Evolutionary conservation across 192 early-diverging fungal species (phyloP).

Genomic region (Anaeromyces robustus): DNA sequence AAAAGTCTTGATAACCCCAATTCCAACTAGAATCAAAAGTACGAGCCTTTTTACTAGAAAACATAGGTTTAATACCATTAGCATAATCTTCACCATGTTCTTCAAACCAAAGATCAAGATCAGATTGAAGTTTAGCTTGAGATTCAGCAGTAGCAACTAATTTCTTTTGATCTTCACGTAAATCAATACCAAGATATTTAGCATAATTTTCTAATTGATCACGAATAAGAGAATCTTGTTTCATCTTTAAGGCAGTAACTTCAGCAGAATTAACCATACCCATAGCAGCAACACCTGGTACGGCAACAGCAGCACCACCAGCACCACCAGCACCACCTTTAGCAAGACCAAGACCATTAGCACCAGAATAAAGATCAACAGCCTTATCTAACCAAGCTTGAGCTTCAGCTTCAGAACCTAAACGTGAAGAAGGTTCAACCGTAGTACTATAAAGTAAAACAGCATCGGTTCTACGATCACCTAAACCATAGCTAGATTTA

Average conservation of each 20-base stretch:
- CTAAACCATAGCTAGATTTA: constrained; percentile 52
- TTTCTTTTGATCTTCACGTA: constrained; percentile 35
- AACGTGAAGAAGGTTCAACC: constrained; percentile 66
- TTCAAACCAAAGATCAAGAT: constrained; percentile 74
- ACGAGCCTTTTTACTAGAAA: constrained; percentile 71
- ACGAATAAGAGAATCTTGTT: constrained; percentile 50
- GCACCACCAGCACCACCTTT: constrained; percentile 29
- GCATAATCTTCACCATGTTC: constrained; percentile 87
- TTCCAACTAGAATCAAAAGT: constrained; percentile 93
- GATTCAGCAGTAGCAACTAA: constrained; percentile 29
- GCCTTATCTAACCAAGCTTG: constrained; percentile 36
- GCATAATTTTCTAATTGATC: constrained; percentile 66
- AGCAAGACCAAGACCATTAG: not conserved
- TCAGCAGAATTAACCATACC: constrained; percentile 62
- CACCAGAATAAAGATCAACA: not conserved
- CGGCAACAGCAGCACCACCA: constrained; percentile 29
- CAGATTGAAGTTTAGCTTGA: constrained; percentile 51
- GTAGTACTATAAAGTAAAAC: constrained; percentile 61
- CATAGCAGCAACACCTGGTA: not conserved
- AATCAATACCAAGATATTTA: constrained; percentile 64
- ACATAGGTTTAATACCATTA: constrained; percentile 73
- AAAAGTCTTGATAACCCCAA: constrained; percentile 81
- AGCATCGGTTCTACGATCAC: constrained; percentile 53
- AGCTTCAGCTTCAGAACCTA: constrained; percentile 56
- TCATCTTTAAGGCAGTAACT: constrained; percentile 60